phyloP scores from a whole-genome alignment of 495 filamentous ascomycete genomes.

The Geoglossum glabrum region DNA sequence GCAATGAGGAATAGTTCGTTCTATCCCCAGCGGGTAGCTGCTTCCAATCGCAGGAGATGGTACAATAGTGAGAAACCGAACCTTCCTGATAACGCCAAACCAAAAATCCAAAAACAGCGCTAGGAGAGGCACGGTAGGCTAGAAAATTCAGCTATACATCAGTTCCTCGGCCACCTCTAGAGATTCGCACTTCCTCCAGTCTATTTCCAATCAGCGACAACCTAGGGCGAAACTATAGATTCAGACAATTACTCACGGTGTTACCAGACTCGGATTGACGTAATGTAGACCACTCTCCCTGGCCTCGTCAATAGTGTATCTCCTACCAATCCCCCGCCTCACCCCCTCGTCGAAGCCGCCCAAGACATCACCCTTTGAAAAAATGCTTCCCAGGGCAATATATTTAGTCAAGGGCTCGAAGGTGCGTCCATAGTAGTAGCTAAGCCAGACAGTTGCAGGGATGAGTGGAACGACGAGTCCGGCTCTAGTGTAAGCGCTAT shows the following conservation, averaged over 20 bases:
- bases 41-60: not conserved
- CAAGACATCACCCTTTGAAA: slow-evolving; percentile 3
- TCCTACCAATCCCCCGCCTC: slow-evolving; percentile 10
- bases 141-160: not conserved
- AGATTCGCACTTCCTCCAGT: slow-evolving; percentile 20
- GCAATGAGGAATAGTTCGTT: too few relatives aligned
- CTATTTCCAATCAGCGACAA: slow-evolving; percentile 6
- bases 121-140: not conserved
- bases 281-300: slow-evolving; percentile 44
- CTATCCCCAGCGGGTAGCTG: too few relatives aligned
- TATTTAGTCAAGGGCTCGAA: slow-evolving; percentile 79
- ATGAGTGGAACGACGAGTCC: slow-evolving; percentile 58
- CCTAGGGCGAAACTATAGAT: too few relatives aligned
- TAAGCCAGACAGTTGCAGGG: slow-evolving; percentile 64
- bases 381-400: slow-evolving; percentile 76
- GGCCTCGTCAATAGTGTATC: slow-evolving; percentile 42
- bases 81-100: not conserved
- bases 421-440: slow-evolving; percentile 46
- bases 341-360: slow-evolving; percentile 7
- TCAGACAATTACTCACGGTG: slow-evolving; percentile 42
- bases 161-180: slow-evolving; percentile 11
- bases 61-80: not conserved
- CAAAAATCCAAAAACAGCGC: not conserved
- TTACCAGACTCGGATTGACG: slow-evolving; percentile 54
- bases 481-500: slow-evolving; percentile 45